Evolutionary conservation across 1,139 yeast genomes (phyloP).

Genomic region (Geotrichum siamense): DNA sequence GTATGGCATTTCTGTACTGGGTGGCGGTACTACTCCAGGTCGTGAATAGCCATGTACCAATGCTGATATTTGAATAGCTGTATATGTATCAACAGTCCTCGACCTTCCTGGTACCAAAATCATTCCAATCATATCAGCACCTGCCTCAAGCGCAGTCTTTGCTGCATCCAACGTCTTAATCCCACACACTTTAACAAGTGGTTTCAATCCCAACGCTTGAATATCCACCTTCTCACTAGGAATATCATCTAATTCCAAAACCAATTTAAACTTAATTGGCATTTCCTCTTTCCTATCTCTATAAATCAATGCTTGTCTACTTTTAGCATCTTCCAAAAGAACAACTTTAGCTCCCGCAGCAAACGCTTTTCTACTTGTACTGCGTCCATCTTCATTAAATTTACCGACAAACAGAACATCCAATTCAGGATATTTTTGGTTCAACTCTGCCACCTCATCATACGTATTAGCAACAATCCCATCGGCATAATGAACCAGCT

Average conservation of each 20-base stretch:
- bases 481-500: slow-evolving; percentile 6
- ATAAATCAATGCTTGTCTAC: neutral
- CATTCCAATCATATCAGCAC: slow-evolving; percentile 75
- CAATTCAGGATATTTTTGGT: neutral
- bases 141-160: slow-evolving; percentile 51
- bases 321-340: slow-evolving; percentile 1
- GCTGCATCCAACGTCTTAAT: slow-evolving; percentile 65
- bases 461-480: slow-evolving; percentile 8
- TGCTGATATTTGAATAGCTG: slow-evolving; percentile 50
- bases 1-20: neutral
- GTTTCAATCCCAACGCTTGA: slow-evolving; percentile 11
- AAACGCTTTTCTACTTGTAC: slow-evolving; percentile 2
- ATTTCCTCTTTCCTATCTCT: neutral
- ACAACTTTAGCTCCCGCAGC: slow-evolving; percentile 8
- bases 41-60: slow-evolving; percentile 26
- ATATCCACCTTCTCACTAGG: slow-evolving; percentile 1
- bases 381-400: neutral
- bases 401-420: slow-evolving; percentile 7
- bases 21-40: neutral
- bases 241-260: slow-evolving; percentile 1
- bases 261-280: neutral
- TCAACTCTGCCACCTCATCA: slow-evolving; percentile 6
- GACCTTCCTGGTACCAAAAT: slow-evolving; percentile 77
- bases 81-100: slow-evolving; percentile 54
- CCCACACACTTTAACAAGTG: slow-evolving; percentile 77